Conservation (phyloP, 78 protist species). For the Protostelium mycophagum region DNA sequence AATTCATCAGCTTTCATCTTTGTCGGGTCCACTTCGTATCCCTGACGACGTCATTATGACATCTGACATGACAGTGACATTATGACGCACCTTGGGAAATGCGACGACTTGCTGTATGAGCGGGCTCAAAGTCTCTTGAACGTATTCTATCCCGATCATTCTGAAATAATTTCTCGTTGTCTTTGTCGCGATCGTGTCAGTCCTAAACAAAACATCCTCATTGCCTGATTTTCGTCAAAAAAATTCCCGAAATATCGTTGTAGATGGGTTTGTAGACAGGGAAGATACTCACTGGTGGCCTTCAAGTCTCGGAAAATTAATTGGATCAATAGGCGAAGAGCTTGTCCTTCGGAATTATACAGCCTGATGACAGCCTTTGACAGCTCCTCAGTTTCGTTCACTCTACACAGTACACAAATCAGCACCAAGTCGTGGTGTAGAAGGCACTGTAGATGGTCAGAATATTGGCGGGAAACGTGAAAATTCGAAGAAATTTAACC, state of each 20-base stretch:
- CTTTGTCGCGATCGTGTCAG: not conserved
- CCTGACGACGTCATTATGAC: not conserved
- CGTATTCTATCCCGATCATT: not conserved
- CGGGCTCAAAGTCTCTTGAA: not conserved
- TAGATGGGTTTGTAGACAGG: too few species aligned
- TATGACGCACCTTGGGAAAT: not conserved
- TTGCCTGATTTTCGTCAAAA: not conserved
- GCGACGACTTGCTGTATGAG: not conserved
- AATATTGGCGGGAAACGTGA: not conserved
- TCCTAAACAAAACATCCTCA: not conserved
- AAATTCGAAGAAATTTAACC: not conserved
- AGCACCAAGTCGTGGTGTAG: not conserved
- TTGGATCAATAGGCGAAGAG: not conserved
- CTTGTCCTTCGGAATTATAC: not conserved
- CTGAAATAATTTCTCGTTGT: not conserved
- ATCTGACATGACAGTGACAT: too few species aligned
- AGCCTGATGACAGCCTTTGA: not conserved
- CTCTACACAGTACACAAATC: not conserved
- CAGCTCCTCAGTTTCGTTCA: not conserved
- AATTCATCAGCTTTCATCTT: not conserved
- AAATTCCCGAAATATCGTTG: not conserved
- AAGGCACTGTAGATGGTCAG: not conserved
- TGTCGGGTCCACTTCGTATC: not conserved
- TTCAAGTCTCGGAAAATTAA: not conserved
- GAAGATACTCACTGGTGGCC: not conserved